phyloP scores from a whole-genome alignment of 1,284 basidiomycete species.

The Phlebopus sp. region DNA sequence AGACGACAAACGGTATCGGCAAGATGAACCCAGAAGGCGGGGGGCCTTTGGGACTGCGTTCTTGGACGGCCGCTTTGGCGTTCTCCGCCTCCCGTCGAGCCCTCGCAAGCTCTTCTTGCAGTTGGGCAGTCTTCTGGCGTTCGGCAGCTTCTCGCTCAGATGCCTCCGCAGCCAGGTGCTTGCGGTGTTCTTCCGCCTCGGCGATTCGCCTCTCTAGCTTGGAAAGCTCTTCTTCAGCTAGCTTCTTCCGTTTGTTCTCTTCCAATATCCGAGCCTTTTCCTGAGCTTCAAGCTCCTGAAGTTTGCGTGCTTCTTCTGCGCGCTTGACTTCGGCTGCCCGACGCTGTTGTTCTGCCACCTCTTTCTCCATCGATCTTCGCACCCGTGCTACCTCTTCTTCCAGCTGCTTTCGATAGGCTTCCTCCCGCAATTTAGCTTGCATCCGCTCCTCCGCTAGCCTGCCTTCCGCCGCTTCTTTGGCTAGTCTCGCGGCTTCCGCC shows the following conservation, averaged over 20 bases:
- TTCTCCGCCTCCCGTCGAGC: constrained; percentile 29
- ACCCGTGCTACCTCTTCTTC: constrained; percentile 28
- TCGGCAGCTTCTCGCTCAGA: constrained; percentile 27
- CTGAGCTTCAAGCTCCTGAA: constrained; percentile 27
- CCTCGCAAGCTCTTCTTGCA: constrained; percentile 32
- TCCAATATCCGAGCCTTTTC: constrained; percentile 30
- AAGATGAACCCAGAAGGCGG: constrained; percentile 27
- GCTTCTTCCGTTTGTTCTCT: constrained; percentile 31
- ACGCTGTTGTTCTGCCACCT: constrained; percentile 24
- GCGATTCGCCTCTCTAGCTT: constrained; percentile 25
- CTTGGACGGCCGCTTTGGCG: constrained; percentile 24
- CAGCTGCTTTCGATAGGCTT: constrained; percentile 20
- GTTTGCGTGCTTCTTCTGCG: constrained; percentile 28
- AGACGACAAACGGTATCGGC: constrained; percentile 34
- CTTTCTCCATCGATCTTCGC: constrained; percentile 22
- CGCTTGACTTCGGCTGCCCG: constrained; percentile 23
- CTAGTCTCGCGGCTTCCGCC: constrained; percentile 16
- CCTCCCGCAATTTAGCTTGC: constrained; percentile 25
- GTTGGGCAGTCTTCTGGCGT: constrained; percentile 26
- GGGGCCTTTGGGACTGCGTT: constrained; percentile 24
- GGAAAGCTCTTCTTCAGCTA: constrained; percentile 24
- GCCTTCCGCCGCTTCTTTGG: constrained; percentile 18
- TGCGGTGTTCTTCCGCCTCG: constrained; percentile 30
- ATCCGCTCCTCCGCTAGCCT: constrained; percentile 29
- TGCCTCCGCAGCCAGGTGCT: constrained; percentile 27